A percentile compares a stretch with the other conserved stretches of the same genome.
These are phyloP conservation scores for Globisporangium cederbergense DNA, from an alignment of 352 stramenopile species.

Conservation along the genomic window DNA sequence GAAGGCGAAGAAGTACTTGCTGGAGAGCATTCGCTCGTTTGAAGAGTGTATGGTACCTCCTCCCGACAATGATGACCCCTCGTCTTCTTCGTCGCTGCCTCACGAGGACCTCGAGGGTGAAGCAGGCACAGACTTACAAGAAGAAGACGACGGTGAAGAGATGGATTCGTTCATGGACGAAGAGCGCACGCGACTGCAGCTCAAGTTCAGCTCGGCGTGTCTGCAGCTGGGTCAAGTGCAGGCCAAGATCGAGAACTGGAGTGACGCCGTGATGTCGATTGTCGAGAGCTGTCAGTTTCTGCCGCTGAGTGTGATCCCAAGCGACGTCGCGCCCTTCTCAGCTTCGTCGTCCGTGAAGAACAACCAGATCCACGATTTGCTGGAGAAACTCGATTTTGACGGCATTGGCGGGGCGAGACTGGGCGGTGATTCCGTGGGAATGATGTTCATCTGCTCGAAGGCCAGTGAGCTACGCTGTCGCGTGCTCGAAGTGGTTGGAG, in stretches of 20 bases:
- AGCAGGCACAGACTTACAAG: constrained; percentile 15
- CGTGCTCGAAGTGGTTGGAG: constrained; percentile 60
- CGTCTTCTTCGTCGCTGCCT: constrained; percentile 21
- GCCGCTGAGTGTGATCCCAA: constrained; percentile 30
- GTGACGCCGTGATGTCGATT: constrained; percentile 34
- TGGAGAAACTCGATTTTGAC: constrained; percentile 67
- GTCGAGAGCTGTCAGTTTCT: constrained; percentile 50
- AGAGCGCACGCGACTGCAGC: constrained; percentile 60
- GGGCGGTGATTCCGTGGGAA: constrained; percentile 13
- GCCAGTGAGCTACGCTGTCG: constrained; percentile 54
- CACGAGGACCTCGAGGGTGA: constrained; percentile 24
- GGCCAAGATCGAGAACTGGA: constrained; percentile 33
- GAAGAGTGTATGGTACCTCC: constrained; percentile 58
- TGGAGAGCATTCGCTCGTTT: constrained; percentile 69
- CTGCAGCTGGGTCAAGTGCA: constrained; percentile 54
- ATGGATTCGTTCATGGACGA: constrained; percentile 78
- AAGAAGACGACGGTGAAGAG: constrained; percentile 28
- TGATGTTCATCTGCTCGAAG: constrained; percentile 37
- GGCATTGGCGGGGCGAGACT: constrained; percentile 29
- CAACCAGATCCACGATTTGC: constrained; percentile 34
- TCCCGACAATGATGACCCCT: constrained; percentile 6
- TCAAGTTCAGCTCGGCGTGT: constrained; percentile 75
- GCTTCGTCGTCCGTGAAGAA: constrained; percentile 15
- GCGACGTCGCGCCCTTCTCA: constrained; percentile 24
- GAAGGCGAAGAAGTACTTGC: constrained; percentile 64